phyloP scores from a whole-genome alignment of 1,284 basidiomycete genomes.

The Pascua sp. region DNA sequence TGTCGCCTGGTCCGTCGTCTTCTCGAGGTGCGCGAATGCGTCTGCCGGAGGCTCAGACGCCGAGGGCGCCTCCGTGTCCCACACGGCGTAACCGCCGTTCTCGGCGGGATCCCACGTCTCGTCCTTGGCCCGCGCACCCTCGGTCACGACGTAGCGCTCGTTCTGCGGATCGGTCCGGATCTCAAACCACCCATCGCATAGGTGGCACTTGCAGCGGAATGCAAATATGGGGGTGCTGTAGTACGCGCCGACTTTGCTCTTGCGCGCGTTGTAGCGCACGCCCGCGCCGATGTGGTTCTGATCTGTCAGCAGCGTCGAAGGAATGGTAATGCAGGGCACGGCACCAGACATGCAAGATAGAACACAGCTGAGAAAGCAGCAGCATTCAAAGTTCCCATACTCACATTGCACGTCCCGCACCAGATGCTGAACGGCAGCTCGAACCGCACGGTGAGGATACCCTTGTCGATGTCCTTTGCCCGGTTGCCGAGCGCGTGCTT shows the following conservation, averaged over 20 bases:
- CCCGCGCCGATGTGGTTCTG: conserved; percentile 89
- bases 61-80: conserved; percentile 64
- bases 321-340: neutral
- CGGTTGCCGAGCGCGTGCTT: conserved; percentile 91
- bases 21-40: conserved; percentile 82
- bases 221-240: conserved; percentile 89
- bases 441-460: conserved; percentile 83
- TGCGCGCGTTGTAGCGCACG: conserved; percentile 97
- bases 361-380: neutral
- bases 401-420: conserved; percentile 80
- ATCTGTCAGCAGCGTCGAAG: conserved; percentile 3
- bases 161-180: conserved; percentile 97
- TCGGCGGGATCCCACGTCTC: conserved; percentile 96
- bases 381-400: conserved; percentile 1
- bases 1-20: conserved; percentile 72
- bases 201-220: conserved; percentile 94
- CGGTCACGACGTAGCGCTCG: conserved; percentile 86
- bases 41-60: conserved; percentile 50
- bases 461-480: conserved; percentile 83
- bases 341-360: neutral
- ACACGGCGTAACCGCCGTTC: conserved; percentile 82
- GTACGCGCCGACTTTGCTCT: conserved; percentile 93
- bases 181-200: conserved; percentile 91
- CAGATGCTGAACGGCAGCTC: conserved; percentile 96
- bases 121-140: conserved; percentile 84